Base-by-base conservation (phyloP, 495 filamentous ascomycete species). In the Neurospora sp. region DNA sequence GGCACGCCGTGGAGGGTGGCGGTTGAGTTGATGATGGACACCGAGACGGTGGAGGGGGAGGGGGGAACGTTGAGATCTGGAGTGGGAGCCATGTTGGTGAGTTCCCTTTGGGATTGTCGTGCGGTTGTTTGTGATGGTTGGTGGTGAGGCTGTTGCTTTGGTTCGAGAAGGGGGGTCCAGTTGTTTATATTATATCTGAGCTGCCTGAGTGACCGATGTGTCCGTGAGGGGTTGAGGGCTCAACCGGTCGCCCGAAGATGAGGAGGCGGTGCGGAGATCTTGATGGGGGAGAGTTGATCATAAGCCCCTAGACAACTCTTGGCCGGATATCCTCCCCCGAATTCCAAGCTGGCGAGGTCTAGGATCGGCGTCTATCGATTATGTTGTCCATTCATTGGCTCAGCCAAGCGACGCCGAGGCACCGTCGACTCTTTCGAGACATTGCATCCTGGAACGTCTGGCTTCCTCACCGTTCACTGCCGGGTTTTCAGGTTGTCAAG, bases 11-110 rank as follows among this genome's bases (percentile, higher is more conserved):
- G 78, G 44, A 87, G 79, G 0, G 77, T 79, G 46, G 76, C 77
- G 4, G 82, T 85, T 0, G 86, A 84, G 77, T 90, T 83, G 41
- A 91, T 87, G 77, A 90, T 88, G 8, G 83, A 85, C 27, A 90
- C 85, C 18, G 82, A 74, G 71, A 89, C 87, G 2, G 82, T 87
- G 54, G 80, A 77, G 1, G 74, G 44, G 3, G 86, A 89, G 1
- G 76, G 31, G 1, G 87, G 86, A 69, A 89, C 87, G 42, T 83
- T 79, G 39, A 87, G 81, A 20, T 85, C 75, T 4, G 83, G 83
- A 38, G 74, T 69, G 16, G 78, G 62, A 39, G 73, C 69, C 73
- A 70, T 72, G 23, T 66, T 62, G 54, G 6, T 35, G 27, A 14
- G 46, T 46, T 46, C 42, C 42, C 8, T 54, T 46, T 10, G 42